Base-by-base conservation (phyloP, 164 flowering plant genomes). In the Aristolochia californica region DNA sequence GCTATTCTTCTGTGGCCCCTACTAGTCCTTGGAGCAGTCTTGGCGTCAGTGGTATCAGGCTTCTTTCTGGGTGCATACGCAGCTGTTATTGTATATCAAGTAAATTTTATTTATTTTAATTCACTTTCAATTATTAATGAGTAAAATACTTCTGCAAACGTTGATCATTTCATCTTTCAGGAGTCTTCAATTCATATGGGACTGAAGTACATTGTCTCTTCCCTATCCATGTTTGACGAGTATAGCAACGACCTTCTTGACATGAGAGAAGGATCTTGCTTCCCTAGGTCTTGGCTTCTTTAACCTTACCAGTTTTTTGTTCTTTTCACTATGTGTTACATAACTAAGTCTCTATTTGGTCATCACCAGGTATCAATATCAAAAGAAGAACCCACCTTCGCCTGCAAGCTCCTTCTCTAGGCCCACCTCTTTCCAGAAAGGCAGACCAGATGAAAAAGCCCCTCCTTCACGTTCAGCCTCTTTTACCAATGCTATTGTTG, bases 1-100 rank as follows among this genome's bases (percentile, higher is more conserved):
- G 84, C 84, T 11, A 88, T 91, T 65, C 60, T 91, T 21, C 84
- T 91, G 21, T 91, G 98, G 98, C 98, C 98, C 52, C 68, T 78
- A 58, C 83, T 80, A 62, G 98, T 91, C 59, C 70, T 53, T 54
- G 95, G 88, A 27, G 85, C 95, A 30, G 79, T 88, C 1, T 26
- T 87, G 48, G 87, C 72, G 27, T 79, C 96, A 56, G 68, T 83
- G 59, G 53, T 77, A 28, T 73, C 95, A 23, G 82, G 93, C 63
- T 60, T 91, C 60, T 75, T 79, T 62, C 58, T 91, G 59, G 96
- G 95, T 61, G 78, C 83, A 66, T 91, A 71, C 77, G 96, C 95
- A 13, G 87, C 83, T 13, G 85, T 87, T 50, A 67, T 91, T 48
- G 84, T 68, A 57, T 83, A 91, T 78, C 83, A 88, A 91, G 98